Percentiles rank a stretch among this genome's conserved stretches.
Evolutionary conservation across 139 green algal species (phyloP).

Genomic region (Spirogloea muscicola): DNA sequence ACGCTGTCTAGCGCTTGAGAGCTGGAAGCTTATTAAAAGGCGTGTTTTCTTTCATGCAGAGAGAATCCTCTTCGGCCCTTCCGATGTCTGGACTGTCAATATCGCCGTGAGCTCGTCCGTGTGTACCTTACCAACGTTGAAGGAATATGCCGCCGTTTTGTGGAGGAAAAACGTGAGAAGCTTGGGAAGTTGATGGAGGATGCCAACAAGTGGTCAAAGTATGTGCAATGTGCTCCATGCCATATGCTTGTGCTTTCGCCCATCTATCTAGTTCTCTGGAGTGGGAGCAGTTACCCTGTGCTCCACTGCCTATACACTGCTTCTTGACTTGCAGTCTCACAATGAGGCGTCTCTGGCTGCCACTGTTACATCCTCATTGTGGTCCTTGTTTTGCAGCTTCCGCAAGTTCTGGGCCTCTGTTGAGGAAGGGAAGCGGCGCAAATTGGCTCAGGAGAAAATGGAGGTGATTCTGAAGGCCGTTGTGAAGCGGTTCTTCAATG

Average conservation of each 20-base stretch:
- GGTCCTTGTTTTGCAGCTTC: constrained; percentile 22
- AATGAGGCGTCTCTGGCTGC: too few relatives aligned
- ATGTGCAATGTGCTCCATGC: too few relatives aligned
- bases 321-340: too few relatives aligned
- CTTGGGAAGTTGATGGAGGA: constrained; percentile 65
- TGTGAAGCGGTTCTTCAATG: constrained; percentile 97
- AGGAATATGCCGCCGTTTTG: constrained; percentile 84
- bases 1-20: too few relatives aligned
- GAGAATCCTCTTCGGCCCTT: constrained; percentile 68
- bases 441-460: constrained; percentile 56
- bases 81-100: constrained; percentile 89
- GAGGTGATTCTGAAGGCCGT: constrained; percentile 81
- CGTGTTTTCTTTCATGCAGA: constrained; percentile 11
- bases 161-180: constrained; percentile 79
- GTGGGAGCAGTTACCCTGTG: too few relatives aligned
- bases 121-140: constrained; percentile 98
- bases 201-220: constrained; percentile 40
- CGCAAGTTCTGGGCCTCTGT: constrained; percentile 28
- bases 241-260: too few relatives aligned
- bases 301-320: too few relatives aligned
- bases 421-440: constrained; percentile 41
- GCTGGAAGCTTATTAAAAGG: too few relatives aligned
- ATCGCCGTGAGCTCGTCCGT: constrained; percentile 91
- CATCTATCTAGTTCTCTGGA: too few relatives aligned
- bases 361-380: too few relatives aligned